phyloP scores from a whole-genome alignment of 352 stramenopile genomes.

The Pythium aquatile region DNA sequence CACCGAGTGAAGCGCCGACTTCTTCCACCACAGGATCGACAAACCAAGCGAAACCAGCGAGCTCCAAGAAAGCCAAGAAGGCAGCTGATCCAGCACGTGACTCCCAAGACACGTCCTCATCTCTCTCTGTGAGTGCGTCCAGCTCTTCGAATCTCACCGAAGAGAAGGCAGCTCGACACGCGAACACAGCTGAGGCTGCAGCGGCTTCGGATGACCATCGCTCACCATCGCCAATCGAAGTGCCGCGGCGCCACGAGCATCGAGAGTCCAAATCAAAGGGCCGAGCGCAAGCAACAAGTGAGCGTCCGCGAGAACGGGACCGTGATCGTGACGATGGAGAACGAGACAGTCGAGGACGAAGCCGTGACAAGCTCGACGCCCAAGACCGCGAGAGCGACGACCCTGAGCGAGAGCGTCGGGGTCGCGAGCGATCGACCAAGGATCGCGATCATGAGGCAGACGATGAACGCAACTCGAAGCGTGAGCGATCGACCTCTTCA shows the following conservation, averaged over 20 bases:
- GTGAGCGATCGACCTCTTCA: slow-evolving; percentile 23
- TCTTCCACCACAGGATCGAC: neutral
- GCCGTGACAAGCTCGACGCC: slow-evolving; percentile 18
- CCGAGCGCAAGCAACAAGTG: slow-evolving; percentile 22
- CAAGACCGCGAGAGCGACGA: slow-evolving; percentile 4
- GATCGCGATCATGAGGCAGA: slow-evolving; percentile 19
- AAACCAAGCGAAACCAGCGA: slow-evolving; percentile 11
- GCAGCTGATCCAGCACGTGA: slow-evolving; percentile 18
- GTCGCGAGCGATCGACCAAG: slow-evolving; percentile 8
- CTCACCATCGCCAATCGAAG: slow-evolving; percentile 33
- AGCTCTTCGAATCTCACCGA: slow-evolving; percentile 26
- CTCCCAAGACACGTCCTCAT: slow-evolving; percentile 18
- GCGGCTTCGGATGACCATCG: slow-evolving; percentile 22
- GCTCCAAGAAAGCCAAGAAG: slow-evolving; percentile 30
- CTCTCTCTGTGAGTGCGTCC: slow-evolving; percentile 13
- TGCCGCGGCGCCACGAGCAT: slow-evolving; percentile 16
- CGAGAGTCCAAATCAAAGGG: slow-evolving; percentile 20
- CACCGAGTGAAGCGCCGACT: neutral
- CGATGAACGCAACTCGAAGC: slow-evolving; percentile 18
- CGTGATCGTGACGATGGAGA: slow-evolving; percentile 29
- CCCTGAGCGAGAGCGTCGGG: slow-evolving; percentile 24
- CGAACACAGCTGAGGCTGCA: slow-evolving; percentile 12
- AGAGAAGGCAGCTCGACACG: slow-evolving; percentile 18
- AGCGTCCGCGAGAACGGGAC: slow-evolving; percentile 26
- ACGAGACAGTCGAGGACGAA: slow-evolving; percentile 19